A percentile compares a stretch with the other conserved stretches of the same genome.
Conservation (phyloP, 768 basidiomycete species). For the Grammothele lineata region DNA sequence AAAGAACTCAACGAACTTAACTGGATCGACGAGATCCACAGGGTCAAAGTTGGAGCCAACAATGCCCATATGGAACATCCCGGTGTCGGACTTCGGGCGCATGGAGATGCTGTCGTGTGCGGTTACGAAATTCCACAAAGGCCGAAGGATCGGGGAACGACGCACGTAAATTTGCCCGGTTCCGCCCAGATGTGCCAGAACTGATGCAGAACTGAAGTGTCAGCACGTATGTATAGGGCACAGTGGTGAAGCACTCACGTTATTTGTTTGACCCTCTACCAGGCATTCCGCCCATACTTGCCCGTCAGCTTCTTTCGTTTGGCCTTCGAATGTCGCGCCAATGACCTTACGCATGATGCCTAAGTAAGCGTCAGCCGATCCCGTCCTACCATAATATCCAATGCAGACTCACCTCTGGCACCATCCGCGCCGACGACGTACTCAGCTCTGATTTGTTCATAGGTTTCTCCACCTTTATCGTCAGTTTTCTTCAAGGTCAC, state of each 20-base stretch:
- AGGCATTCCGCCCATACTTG: conserved; percentile 35
- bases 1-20: conserved; percentile 28
- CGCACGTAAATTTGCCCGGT: conserved; percentile 8
- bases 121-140: no score
- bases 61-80: conserved; percentile 3
- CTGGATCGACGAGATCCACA: conserved; percentile 18
- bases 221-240: not conserved
- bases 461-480: conserved; percentile 17
- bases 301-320: conserved; percentile 28
- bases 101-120: conserved; percentile 12
- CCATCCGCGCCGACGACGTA: conserved; percentile 42
- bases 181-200: conserved; percentile 18
- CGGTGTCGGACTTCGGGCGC: conserved; percentile 5
- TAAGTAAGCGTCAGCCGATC: conserved; percentile 6
- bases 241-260: conserved; percentile 18
- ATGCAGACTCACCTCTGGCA: conserved; percentile 28
- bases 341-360: conserved; percentile 36
- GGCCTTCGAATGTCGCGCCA: conserved; percentile 39
- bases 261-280: conserved; percentile 28
- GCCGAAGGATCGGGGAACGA: no score
- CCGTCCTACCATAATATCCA: not conserved
- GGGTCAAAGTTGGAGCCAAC: conserved; percentile 8
- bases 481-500: conserved; percentile 23
- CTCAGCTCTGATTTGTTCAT: conserved; percentile 26
- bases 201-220: not conserved